A percentile compares a stretch with the other conserved stretches of the same genome.
These are phyloP conservation scores for Schizothecium vesticola DNA, from an alignment of 495 filamentous ascomycete species.

Conservation along the genomic window DNA sequence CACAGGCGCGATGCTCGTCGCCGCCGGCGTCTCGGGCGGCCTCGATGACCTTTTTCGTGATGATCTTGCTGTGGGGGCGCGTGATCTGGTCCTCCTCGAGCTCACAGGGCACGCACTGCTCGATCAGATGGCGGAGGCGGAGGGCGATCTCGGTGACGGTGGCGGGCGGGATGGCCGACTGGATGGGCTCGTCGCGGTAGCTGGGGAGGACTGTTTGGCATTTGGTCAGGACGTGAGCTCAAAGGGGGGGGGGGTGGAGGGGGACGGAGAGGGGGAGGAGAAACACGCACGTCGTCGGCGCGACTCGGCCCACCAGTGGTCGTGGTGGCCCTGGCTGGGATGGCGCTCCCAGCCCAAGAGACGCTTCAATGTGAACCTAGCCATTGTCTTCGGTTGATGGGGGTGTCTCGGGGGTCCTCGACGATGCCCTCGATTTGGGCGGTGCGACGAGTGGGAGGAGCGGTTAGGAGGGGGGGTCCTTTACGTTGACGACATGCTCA, in stretches of 20 bases:
- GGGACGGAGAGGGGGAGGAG: background rate
- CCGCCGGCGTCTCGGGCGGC: slow-evolving; percentile 79
- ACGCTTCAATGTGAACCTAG: slow-evolving; percentile 31
- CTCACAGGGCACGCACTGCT: slow-evolving; percentile 83
- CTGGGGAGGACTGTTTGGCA: slow-evolving; percentile 54
- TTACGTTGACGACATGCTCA: background rate
- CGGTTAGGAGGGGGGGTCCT: background rate
- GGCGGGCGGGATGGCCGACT: slow-evolving; percentile 58
- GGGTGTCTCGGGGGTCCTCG: background rate
- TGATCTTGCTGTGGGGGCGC: slow-evolving; percentile 71
- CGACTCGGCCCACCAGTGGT: slow-evolving; percentile 35
- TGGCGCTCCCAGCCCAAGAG: slow-evolving; percentile 43
- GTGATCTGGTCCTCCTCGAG: slow-evolving; percentile 68
- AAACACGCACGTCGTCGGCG: slow-evolving; percentile 35
- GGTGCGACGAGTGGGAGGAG: background rate
- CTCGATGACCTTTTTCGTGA: slow-evolving; percentile 69
- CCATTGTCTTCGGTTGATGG: slow-evolving; percentile 8
- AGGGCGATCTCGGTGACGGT: slow-evolving; percentile 85
- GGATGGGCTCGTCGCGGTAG: slow-evolving; percentile 44
- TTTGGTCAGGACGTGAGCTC: background rate
- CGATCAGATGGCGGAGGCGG: slow-evolving; percentile 84
- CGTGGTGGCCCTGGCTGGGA: slow-evolving; percentile 26
- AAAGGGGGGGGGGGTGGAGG: background rate
- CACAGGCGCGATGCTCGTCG: slow-evolving; percentile 65
- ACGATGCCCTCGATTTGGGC: background rate